Evolutionary conservation across 805 yeast genomes (phyloP), one percentile per base, ranked within the genome.

Genomic region (Metschnikowia shivogae): DNA sequence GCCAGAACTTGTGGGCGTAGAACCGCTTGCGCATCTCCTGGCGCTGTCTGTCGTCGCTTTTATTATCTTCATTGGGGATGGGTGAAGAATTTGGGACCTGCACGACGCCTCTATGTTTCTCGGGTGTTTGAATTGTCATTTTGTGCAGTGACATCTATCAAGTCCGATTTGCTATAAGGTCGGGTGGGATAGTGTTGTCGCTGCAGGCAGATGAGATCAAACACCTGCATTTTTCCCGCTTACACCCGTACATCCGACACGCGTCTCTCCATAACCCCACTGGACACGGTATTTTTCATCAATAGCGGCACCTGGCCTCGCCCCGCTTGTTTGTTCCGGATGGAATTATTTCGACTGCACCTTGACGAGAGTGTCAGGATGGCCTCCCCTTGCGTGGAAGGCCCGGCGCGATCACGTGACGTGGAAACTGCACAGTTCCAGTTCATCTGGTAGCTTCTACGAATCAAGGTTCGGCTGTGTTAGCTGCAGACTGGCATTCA

Each of bases 1-100:
- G 68, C 57, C 67, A 71, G 57, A 68, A 66, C 42, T 60, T 62
- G 52, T 71, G 74, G 31, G 42, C 59, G 57, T 51, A 69, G 73
- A 40, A 71, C 42, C 47, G 57, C 43, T 51, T 57, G 50, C 52
- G 61, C 57, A 46, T 60, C 54, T 32, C 60, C 55, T 33, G 54
- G 56, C 39, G 56, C 31, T 46, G 42, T 34, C 44, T 44, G 32
- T 53, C 50, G 40, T 53, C 48, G 42, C 38, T 30, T 45, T 34
- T 39, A 39, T 49, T 24, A 30, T 46, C 41, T 39, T 39, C 20
- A 40, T 13, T 30, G 36, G 42, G 28, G 11, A 70, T 63, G 12
- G 76, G 76, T 22, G 73, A 67, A 28, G 72, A 65, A 41, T 67
- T 58, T 3, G 75, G 75, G 6, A 71, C 75, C 54, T 71, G 75